phyloP scores from a whole-genome alignment of 2,329 filamentous ascomycete species.

The Talaromyces rugulosus region DNA sequence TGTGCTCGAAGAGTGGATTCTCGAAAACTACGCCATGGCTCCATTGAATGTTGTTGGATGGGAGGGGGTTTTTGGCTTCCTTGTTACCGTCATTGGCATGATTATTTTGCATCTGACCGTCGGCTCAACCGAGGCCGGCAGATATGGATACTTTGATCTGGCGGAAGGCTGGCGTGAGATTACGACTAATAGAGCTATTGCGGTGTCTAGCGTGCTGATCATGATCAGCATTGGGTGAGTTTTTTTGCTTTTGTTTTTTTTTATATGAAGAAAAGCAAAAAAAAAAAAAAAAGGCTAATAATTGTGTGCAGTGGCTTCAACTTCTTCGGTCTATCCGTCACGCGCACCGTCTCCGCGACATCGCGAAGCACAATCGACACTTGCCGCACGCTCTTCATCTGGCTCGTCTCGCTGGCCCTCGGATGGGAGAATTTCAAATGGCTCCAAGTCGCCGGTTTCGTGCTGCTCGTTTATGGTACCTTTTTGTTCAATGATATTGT shows the following conservation, averaged over 20 bases:
- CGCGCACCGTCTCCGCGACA: conserved; percentile 82
- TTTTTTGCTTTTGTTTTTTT: background rate
- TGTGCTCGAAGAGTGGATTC: conserved; percentile 89
- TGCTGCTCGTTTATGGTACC: conserved; percentile 87
- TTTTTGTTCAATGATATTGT: conserved; percentile 95
- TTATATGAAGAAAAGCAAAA: too few species aligned
- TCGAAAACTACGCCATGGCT: conserved; percentile 73
- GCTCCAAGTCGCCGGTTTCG: conserved; percentile 88
- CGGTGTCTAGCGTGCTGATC: conserved; percentile 76
- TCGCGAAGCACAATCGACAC: conserved; percentile 96
- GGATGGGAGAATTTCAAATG: conserved; percentile 98
- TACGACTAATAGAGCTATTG: conserved; percentile 64
- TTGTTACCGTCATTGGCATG: conserved; percentile 74
- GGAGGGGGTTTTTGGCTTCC: conserved; percentile 90
- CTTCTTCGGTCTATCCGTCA: conserved; percentile 95
- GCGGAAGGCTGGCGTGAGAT: conserved; percentile 81
- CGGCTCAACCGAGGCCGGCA: conserved; percentile 69
- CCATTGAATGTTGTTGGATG: conserved; percentile 90
- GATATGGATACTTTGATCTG: conserved; percentile 84
- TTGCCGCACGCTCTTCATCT: conserved; percentile 92
- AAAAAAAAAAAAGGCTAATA: too few species aligned
- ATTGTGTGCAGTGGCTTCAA: conserved; percentile 87
- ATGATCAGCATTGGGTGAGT: conserved; percentile 96
- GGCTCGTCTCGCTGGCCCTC: conserved; percentile 86
- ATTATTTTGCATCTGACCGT: conserved; percentile 71